Evolutionary conservation across 2,329 filamentous ascomycete species (phyloP), one percentile per base, ranked within the genome.

Genomic region (Torrubiella hemipterigena): DNA sequence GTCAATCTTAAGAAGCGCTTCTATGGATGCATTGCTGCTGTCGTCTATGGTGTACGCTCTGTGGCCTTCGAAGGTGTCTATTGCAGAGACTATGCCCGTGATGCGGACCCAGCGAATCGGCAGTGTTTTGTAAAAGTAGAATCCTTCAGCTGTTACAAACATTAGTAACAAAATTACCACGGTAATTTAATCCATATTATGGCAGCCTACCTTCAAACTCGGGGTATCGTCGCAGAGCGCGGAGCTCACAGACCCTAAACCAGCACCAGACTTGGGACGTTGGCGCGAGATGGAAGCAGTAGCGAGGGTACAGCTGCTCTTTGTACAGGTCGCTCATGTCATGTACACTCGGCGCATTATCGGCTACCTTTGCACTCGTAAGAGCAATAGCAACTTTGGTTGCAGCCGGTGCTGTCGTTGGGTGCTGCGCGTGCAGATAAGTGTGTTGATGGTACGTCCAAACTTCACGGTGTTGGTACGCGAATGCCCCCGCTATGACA

Each of bases 41-140:
- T 81, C 76, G 42, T 81, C 76, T n/a, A 81, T 50, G 3, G 66
- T 75, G 42, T 67, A 74, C 24, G 69, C 54, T 27, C 57, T 60
- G 21, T 58, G 58, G 21, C 53, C 54, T 21, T 45, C 39, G 34
- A 59, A 67, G 15, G 73, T 63, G 39, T 73, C 66, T 21, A 74
- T 55, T 10, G 69, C 71, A 33, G 86, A 75, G 15, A 89, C 66
- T 7, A 85, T 54, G 18, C 83, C 83, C 7, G 75, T 67, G 19
- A 87, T 53, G 38, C 77, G 75, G 32, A 82, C 70, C 71, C 77
- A 87, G 65, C 75, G 73, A 43, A 89, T 73, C 0, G 82, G 82
- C 42, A 87, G 74, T 51, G 86, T 87, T 30, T 65, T 54, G 56
- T 76, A 66, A 52, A 86, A 85, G 48, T 65, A 77, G 20, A 77